phyloP scores from a whole-genome alignment of 1,284 basidiomycete species.

The Malassezia equina region DNA sequence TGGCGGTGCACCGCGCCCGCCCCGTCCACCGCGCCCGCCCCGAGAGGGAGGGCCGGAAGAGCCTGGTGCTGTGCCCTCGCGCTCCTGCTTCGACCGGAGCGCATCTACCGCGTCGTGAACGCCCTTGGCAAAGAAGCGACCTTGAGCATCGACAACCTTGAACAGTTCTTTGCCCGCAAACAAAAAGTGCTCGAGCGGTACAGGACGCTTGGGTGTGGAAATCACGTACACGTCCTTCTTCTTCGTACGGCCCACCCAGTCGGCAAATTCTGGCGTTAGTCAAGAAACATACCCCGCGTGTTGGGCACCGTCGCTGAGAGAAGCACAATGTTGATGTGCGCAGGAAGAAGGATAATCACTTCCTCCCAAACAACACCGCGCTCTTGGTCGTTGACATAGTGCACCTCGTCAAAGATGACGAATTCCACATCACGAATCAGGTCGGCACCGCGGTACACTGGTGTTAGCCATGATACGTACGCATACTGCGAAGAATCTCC shows the following conservation, averaged over 20 bases:
- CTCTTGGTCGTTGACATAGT: slow-evolving; percentile 99
- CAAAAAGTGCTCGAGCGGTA: slow-evolving; percentile 91
- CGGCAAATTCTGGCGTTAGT: slow-evolving; percentile 68
- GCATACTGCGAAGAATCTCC: slow-evolving; percentile 96
- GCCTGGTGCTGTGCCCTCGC: slow-evolving; percentile 74
- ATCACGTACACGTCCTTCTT: slow-evolving; percentile 99
- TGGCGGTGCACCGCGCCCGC: slow-evolving; percentile 31
- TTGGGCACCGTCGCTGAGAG: slow-evolving; percentile 97
- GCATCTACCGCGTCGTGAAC: slow-evolving; percentile 75
- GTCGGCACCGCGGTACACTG: slow-evolving; percentile 64
- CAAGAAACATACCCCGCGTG: slow-evolving; percentile 54
- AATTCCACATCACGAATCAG: slow-evolving; percentile 97
- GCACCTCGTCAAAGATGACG: slow-evolving; percentile 98
- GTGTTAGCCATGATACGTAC: slow-evolving; percentile 7
- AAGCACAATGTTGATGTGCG: slow-evolving; percentile 54
- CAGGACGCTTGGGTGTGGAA: slow-evolving; percentile 87
- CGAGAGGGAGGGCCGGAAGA: slow-evolving; percentile 63
- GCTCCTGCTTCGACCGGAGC: slow-evolving; percentile 85
- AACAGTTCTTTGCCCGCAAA: slow-evolving; percentile 83
- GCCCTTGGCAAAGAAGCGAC: slow-evolving; percentile 56
- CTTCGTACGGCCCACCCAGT: slow-evolving; percentile 98
- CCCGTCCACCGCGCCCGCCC: slow-evolving; percentile 51
- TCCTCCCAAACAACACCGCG: slow-evolving; percentile 99
- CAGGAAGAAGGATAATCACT: slow-evolving; percentile 66
- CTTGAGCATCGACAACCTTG: slow-evolving; percentile 79